Conservation (phyloP, 208 protist species). For the Acanthamoeba castellanii region DNA sequence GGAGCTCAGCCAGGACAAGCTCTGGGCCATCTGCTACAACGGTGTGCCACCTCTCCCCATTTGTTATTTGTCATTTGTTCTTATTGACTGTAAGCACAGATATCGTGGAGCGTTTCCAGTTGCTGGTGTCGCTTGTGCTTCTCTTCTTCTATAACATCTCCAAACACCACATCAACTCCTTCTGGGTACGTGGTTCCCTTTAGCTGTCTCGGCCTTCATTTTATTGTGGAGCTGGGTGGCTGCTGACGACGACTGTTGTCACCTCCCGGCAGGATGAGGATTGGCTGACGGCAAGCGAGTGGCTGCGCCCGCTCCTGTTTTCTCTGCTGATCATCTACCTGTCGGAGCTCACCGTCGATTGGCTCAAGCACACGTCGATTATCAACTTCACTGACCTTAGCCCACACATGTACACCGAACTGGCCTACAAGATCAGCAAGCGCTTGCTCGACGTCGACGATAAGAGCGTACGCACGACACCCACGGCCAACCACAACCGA, state of each 20-base stretch:
- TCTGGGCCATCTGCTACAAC: constrained; percentile 49
- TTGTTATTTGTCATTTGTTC: no score
- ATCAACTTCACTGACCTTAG: constrained; percentile 17
- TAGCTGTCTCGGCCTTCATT: not conserved
- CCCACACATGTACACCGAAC: constrained; percentile 3
- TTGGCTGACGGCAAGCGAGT: not conserved
- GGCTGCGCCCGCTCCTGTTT: not conserved
- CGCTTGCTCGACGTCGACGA: not conserved
- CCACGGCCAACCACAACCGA: not conserved
- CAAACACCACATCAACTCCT: constrained; percentile 36
- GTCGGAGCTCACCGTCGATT: constrained; percentile 35
- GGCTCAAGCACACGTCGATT: constrained; percentile 45
- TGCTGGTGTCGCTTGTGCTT: constrained; percentile 11
- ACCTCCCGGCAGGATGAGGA: not conserved
- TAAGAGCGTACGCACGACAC: not conserved
- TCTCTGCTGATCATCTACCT: constrained; percentile 10
- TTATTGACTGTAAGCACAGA: not conserved
- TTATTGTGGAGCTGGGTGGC: not conserved
- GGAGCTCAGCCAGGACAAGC: constrained; percentile 2
- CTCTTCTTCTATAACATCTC: constrained; percentile 55
- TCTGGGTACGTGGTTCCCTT: not conserved
- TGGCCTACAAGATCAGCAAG: constrained; percentile 22
- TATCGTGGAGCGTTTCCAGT: constrained; percentile 38
- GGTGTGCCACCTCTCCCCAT: no score
- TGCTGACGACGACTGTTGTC: not conserved